These are phyloP conservation scores for Xanthoparmelia taractica DNA, from an alignment of 495 filamentous ascomycete species.

Conservation along the genomic window DNA sequence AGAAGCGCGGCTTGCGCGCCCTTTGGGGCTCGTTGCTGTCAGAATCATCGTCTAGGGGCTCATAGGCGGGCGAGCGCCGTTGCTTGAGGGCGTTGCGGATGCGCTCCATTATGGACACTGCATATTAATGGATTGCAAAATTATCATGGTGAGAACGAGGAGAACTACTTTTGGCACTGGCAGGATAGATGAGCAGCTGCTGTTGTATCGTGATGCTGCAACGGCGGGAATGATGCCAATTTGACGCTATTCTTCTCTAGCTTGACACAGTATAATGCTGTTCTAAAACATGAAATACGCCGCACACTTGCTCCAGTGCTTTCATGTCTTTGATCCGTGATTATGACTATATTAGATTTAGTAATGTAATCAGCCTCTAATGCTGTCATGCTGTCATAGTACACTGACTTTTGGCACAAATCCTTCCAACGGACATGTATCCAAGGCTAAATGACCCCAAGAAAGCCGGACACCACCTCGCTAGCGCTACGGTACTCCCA, in stretches of 20 bases:
- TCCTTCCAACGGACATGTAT: background rate
- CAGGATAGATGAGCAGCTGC: background rate
- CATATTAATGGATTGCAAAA: background rate
- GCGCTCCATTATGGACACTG: constrained; percentile 20
- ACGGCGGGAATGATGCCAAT: background rate
- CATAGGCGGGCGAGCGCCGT: constrained; percentile 20
- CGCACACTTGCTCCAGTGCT: background rate
- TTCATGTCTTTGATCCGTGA: background rate
- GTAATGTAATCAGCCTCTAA: background rate
- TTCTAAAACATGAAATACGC: background rate
- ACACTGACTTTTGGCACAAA: background rate
- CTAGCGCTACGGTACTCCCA: background rate
- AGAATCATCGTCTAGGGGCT: constrained; percentile 22
- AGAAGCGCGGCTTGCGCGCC: constrained; percentile 39
- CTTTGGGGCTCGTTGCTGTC: constrained; percentile 8
- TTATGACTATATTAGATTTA: background rate
- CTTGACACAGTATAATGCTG: background rate
- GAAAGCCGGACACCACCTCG: background rate
- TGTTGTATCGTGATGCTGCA: background rate
- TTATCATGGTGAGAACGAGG: constrained; percentile 1
- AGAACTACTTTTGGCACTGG: background rate
- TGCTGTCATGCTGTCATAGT: background rate
- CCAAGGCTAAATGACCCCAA: background rate
- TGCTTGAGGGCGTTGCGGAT: constrained; percentile 22
- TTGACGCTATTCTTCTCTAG: background rate